A percentile compares a stretch with the other conserved stretches of the same genome.
Conservation (phyloP, 345 rosid species). For the Firmiana major region DNA sequence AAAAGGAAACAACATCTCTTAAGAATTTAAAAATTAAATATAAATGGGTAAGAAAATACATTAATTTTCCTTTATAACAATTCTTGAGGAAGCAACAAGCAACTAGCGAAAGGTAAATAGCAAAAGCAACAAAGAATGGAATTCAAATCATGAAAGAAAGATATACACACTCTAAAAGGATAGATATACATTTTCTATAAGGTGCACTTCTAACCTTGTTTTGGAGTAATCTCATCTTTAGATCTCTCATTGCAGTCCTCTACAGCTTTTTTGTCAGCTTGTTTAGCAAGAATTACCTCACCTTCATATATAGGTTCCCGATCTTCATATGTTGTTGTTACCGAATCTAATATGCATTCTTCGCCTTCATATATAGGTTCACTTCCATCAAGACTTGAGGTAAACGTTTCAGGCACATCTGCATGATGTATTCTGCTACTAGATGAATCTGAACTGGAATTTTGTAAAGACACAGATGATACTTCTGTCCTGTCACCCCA, state of each 20-base stretch:
- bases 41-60: neutral
- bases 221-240: constrained; percentile 58
- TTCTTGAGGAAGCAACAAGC: neutral
- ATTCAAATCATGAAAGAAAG: neutral
- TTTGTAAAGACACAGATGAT: constrained; percentile 25
- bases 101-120: neutral
- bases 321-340: constrained; percentile 45
- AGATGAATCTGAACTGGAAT: constrained; percentile 49
- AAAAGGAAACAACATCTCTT: neutral
- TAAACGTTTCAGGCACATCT: constrained; percentile 44
- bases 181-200: neutral
- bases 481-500: constrained; percentile 22
- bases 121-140: constrained; percentile 5
- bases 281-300: constrained; percentile 84
- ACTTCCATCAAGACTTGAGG: constrained; percentile 61
- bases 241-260: constrained; percentile 36
- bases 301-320: constrained; percentile 96
- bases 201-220: constrained; percentile 51
- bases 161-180: neutral
- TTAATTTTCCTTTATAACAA: neutral
- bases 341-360: constrained; percentile 78
- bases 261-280: constrained; percentile 48
- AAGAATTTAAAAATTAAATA: neutral
- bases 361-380: constrained; percentile 98
- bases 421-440: constrained; percentile 41